These are phyloP conservation scores for Venturia effusa DNA, from an alignment of 2,329 filamentous ascomycete species.

Conservation along the genomic window DNA sequence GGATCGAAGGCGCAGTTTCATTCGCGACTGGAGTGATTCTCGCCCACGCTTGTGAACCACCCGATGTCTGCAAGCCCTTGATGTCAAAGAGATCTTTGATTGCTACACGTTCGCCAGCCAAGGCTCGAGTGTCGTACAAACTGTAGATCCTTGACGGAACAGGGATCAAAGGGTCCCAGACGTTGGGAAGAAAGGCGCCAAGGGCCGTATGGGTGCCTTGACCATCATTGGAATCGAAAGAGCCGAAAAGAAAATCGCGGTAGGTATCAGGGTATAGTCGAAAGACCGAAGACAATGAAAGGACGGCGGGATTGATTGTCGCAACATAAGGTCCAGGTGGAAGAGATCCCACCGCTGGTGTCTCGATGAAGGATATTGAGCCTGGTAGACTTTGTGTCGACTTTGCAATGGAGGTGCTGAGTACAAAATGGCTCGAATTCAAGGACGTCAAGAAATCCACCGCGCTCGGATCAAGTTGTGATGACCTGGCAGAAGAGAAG, in stretches of 20 bases:
- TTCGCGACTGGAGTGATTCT: slow-evolving; percentile 38
- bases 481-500: not conserved
- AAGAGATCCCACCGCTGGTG: not conserved
- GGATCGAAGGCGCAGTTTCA: slow-evolving; percentile 39
- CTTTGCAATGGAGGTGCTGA: not conserved
- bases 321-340: slow-evolving; percentile 1
- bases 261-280: slow-evolving; percentile 41
- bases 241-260: slow-evolving; percentile 26
- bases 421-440: not conserved
- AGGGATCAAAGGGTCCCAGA: slow-evolving; percentile 22
- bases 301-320: not conserved
- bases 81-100: slow-evolving; percentile 55
- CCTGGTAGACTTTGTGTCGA: not conserved
- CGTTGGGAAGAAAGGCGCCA: slow-evolving; percentile 19
- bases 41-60: slow-evolving; percentile 49
- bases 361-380: not conserved
- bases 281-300: slow-evolving; percentile 26
- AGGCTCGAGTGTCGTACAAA: slow-evolving; percentile 39
- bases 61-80: slow-evolving; percentile 43
- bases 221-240: slow-evolving; percentile 30
- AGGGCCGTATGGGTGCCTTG: slow-evolving; percentile 31
- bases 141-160: slow-evolving; percentile 51
- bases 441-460: not conserved
- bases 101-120: slow-evolving; percentile 49
- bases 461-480: not conserved